These are phyloP conservation scores for Lepidopterella palustris DNA, from an alignment of 495 filamentous ascomycete species.

Conservation along the genomic window DNA sequence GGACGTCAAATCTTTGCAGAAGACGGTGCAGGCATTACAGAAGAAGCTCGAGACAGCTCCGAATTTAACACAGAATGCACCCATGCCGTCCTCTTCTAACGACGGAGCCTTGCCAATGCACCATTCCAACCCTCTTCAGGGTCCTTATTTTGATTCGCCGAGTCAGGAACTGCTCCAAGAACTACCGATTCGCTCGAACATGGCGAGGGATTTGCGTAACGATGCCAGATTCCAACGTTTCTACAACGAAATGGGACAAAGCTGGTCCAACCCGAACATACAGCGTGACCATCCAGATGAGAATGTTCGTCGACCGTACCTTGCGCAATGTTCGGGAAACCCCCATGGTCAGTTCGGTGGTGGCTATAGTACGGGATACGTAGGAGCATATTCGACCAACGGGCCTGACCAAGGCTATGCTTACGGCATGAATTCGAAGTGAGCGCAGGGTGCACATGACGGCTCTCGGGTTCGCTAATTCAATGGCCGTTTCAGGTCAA, in stretches of 20 bases:
- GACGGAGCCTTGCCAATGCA: neutral
- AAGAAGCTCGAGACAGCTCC: conserved; percentile 4
- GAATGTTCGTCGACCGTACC: neutral
- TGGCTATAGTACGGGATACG: neutral
- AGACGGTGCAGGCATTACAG: conserved; percentile 11
- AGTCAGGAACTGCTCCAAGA: neutral
- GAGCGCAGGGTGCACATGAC: too few species aligned
- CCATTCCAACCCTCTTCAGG: conserved; percentile 11
- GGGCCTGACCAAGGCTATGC: neutral
- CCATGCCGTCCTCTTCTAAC: neutral
- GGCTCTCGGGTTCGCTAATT: too few species aligned
- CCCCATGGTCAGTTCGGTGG: neutral
- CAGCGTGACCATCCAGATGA: neutral
- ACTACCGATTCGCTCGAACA: neutral
- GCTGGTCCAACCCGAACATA: neutral
- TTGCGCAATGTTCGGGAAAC: neutral
- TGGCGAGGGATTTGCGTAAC: neutral
- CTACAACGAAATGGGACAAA: neutral
- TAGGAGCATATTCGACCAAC: neutral
- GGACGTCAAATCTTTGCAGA: conserved; percentile 13
- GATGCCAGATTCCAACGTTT: neutral
- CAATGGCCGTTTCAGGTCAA: too few species aligned
- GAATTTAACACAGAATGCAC: neutral
- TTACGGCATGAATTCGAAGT: conserved; percentile 7
- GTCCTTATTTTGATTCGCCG: neutral